Evolutionary conservation across 73 alveolate genomes (phyloP), one percentile per base, ranked within the genome.

Genomic region (Paramecium tetraurelia): DNA sequence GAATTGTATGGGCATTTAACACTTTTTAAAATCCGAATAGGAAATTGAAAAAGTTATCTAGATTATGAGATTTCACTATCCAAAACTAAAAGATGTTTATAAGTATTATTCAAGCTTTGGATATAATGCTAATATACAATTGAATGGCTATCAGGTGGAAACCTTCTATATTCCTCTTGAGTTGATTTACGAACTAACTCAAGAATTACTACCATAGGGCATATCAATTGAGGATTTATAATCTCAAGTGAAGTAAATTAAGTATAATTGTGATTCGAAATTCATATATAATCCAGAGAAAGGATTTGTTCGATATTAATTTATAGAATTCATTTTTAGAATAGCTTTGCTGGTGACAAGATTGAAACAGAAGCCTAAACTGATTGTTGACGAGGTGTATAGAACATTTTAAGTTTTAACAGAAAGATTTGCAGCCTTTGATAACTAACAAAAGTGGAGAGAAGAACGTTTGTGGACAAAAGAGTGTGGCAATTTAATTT

Each of bases 251-350:
- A 63, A 63, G 3, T 63, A 63, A 24, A 63, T 63, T 14, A 63
- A 63, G 12, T 63, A 63, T 63, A 63, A 63, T 63, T 31, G 84
- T 18, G 86, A 72, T 36, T 43, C 57, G 4, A 72, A 72, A 35
- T 72, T 12, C n/a, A 72, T 72, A 29, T 72, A 72, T 72, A 94
- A 93, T 68, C 97, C 97, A 21, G 92, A 72, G n/a, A 87, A 93
- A 71, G 87, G 85, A 16, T 18, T 94, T 53, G 92, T 93, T 27
- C 20, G 97, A 24, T 94, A 86, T 86, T 77, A 94, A 50, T 94
- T 94, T 50, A 48, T 94, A 59, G 97, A 94, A 75, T 68, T 93
- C 16, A 35, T 94, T 58, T 85, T 92, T 94, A 63, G 97, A 70
- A 76, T 94, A 3, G 96, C 97, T 27, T 41, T 93, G 2, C 46